These are phyloP conservation scores for Liquidambar formosana DNA, from an alignment of 164 flowering plant genomes.

Conservation along the genomic window DNA sequence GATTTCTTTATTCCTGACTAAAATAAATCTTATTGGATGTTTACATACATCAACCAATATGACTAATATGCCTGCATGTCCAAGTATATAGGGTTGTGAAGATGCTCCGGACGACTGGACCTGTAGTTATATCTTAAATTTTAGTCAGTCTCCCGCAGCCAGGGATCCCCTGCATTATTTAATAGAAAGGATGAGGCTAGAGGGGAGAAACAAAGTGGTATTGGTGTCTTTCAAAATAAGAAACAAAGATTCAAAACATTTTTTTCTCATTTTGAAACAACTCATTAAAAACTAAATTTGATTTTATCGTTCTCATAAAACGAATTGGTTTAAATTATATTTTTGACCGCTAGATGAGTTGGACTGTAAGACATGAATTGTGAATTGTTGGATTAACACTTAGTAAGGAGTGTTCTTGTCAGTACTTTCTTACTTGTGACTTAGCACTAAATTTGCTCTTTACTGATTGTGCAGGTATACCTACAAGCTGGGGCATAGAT, in stretches of 20 bases:
- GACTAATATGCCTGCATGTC: not conserved
- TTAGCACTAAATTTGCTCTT: not conserved
- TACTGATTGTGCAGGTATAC: slow-evolving; percentile 43
- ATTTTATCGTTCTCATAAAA: too few species aligned
- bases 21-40: too few species aligned
- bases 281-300: too few species aligned
- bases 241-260: too few species aligned
- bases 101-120: not conserved
- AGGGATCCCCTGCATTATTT: too few species aligned
- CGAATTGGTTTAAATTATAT: not conserved
- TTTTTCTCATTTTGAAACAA: too few species aligned
- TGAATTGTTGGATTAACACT: not conserved
- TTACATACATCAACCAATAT: not conserved
- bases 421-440: not conserved
- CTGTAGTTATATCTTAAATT: not conserved
- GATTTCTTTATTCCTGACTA: not conserved
- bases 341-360: not conserved
- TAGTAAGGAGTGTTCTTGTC: not conserved
- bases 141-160: too few species aligned
- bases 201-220: not conserved
- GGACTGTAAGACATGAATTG: not conserved
- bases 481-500: slow-evolving; percentile 61
- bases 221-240: too few species aligned
- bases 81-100: not conserved
- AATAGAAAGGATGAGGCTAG: not conserved